phyloP scores from a whole-genome alignment of 2,329 filamentous ascomycete species.

The Calonectria pseudoreteaudii region DNA sequence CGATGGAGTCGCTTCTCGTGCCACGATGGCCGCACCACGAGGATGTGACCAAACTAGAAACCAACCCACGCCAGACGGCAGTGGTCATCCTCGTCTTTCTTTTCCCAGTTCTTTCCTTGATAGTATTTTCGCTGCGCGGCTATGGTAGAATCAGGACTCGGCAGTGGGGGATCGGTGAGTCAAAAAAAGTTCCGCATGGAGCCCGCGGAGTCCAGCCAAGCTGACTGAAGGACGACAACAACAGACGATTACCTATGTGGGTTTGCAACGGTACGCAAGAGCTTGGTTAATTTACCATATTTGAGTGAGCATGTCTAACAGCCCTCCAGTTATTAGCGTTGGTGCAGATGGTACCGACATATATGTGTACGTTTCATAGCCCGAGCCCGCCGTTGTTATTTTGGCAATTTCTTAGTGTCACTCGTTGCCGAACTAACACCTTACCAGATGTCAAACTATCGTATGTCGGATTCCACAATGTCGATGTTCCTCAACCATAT shows the following conservation, averaged over 20 bases:
- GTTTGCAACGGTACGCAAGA: slow-evolving; percentile 23
- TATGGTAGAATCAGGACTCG: slow-evolving; percentile 24
- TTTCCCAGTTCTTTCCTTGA: slow-evolving; percentile 23
- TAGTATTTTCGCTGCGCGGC: slow-evolving; percentile 12
- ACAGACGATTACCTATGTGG: slow-evolving; percentile 27
- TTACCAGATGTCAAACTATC: slow-evolving; percentile 23
- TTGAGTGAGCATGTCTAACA: not conserved
- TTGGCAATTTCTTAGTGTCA: not conserved
- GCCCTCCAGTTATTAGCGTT: slow-evolving; percentile 18
- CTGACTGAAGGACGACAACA: not conserved
- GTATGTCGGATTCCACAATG: slow-evolving; percentile 25
- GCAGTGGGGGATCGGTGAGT: slow-evolving; percentile 29
- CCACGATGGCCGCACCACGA: slow-evolving; percentile 16
- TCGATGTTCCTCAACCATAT: slow-evolving; percentile 16
- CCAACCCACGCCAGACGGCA: slow-evolving; percentile 16
- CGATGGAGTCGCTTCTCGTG: slow-evolving; percentile 21
- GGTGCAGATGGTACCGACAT: slow-evolving; percentile 24
- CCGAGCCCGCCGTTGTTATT: too few relatives aligned
- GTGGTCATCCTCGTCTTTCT: slow-evolving; percentile 22
- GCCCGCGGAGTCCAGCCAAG: not conserved
- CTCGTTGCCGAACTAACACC: not conserved
- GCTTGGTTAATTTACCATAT: not conserved
- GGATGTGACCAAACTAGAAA: slow-evolving; percentile 15
- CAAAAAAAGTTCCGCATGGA: not conserved
- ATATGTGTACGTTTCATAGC: not conserved